Base-by-base conservation (phyloP, 2,329 filamentous ascomycete species). In the Exophiala sp. region DNA sequence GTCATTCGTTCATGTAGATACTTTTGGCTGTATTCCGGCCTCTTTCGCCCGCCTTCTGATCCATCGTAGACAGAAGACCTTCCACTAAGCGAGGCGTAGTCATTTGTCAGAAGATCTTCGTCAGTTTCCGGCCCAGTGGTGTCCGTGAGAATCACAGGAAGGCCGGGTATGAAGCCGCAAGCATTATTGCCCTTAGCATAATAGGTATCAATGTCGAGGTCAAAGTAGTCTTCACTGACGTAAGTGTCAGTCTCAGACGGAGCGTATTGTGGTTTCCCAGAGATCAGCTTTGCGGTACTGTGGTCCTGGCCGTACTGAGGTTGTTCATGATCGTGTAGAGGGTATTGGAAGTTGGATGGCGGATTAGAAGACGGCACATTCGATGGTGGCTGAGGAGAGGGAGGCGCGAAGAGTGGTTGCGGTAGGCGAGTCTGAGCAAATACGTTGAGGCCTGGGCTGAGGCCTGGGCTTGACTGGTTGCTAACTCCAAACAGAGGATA, bases 111-210 rank as follows among this genome's bases (percentile, higher is more conserved):
- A 18, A 60, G 49, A 44, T 60, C 57, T 33, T 62, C 58, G 14
- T 62, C 58, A 10, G 57, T 55, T 39, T 61, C 60, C 11, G 58
- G 55, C 14, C 55, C 58, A 14, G 48, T 55, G 16, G 49, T 43
- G 18, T 62, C 60, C 24, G 58, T 60, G n/a, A 60, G 39, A 24
- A 62, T 62, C 34, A 61, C 60, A 6, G 60, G 60, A 1, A 62
- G 40, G 10, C 60, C 60, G 12, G 60, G 60, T 32, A 62, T 62
- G 35, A 62, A 62, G 3, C 60, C 60, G 44, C 60, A 62, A 9
- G 60, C 60, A 52, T 62, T 62, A 29, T 62, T 62, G 16, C 60
- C 60, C 12, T 61, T 62, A 16, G 60, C 58, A 41, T 62, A 62
- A 39, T 62, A 62, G 10, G 52, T 46, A 24, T 62, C 60, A 35